Percentiles rank a stretch among this genome's conserved stretches.
phyloP scores from a whole-genome alignment of 2,329 filamentous ascomycete genomes.

The Aspergillus amoenus region DNA sequence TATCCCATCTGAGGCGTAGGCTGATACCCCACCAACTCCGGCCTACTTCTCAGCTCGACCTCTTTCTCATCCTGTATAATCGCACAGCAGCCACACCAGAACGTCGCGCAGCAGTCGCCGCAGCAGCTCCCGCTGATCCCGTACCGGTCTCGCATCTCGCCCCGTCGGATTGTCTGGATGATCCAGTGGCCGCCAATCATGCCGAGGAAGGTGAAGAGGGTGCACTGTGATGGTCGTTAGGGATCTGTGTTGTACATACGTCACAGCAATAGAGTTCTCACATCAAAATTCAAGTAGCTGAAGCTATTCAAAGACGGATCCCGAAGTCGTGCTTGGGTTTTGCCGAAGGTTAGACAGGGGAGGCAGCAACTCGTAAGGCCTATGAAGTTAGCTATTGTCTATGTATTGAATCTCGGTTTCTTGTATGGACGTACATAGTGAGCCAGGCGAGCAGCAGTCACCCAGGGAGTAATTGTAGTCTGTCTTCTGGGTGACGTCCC shows the following conservation, averaged over 20 bases:
- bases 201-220: slow-evolving; percentile 13
- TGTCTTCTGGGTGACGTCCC: slow-evolving; percentile 7
- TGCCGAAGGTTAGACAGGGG: slow-evolving; percentile 20
- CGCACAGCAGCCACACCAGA: slow-evolving; percentile 21
- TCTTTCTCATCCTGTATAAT: slow-evolving; percentile 24
- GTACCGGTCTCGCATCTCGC: slow-evolving; percentile 17
- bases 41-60: slow-evolving; percentile 16
- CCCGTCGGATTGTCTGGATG: slow-evolving; percentile 18
- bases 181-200: slow-evolving; percentile 19
- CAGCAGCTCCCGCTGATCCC: slow-evolving; percentile 19
- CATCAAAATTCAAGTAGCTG: slow-evolving; percentile 14
- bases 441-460: slow-evolving; percentile 14
- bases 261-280: neutral
- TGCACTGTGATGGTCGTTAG: slow-evolving; percentile 6
- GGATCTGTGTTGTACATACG: no score
- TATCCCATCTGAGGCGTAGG: slow-evolving; percentile 12
- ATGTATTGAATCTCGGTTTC: no score
- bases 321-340: slow-evolving; percentile 14
- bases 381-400: neutral
- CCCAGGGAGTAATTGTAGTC: slow-evolving; percentile 20
- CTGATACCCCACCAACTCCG: slow-evolving; percentile 14
- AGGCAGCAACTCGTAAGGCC: slow-evolving; percentile 18
- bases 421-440: no score
- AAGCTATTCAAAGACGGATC: slow-evolving; percentile 11
- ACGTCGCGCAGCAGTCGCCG: slow-evolving; percentile 19